Evolutionary conservation across 306 rosid genomes (phyloP), one percentile per base, ranked within the genome.

Genomic region (Cicer arietinum): DNA sequence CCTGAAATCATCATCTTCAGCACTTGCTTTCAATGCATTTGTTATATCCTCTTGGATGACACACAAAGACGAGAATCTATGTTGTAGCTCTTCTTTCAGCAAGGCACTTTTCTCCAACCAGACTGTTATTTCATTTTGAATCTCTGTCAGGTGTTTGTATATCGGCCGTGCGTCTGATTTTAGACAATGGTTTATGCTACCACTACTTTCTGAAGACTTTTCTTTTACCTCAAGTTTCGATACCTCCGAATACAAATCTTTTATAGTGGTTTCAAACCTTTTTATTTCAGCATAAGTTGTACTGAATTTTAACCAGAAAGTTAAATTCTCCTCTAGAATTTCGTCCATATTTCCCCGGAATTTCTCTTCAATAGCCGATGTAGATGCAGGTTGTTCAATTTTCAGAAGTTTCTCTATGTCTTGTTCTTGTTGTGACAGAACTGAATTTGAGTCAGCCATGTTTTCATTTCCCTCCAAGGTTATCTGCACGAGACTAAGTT

Each of bases 301-400:
- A 77, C 99, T 89, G 76, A 92, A 95, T 45, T 87, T 86, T 46
- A 92, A 72, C 99, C 99, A 95, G 85, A 92, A 95, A 71, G 59
- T 88, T 43, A 95, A 83, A 87, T 95, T 95, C 80, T 95, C 89
- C 81, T 95, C 99, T 17, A 95, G 87, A 53, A 95, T 83, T 85
- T 85, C 96, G 67, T 95, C 99, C 44, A 95, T 88, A 74, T 64
- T 77, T 8, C 65, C 43, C 25, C 99, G 84, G 73, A 95, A 90
- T 57, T 80, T 86, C 73, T 89, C 89, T 84, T 95, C 99, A 1
- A 83, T 75, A 64, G 79, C 77, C 68, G 96, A 92, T 42, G 71
- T 84, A 12, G 84, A 44, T 69, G 71, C 60, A 43, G 89, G 73
- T 50, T 75, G 77, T 44, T 77, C 81, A 56, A 79, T 25, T 54